Base-by-base conservation (phyloP, 2,329 filamentous ascomycete species). In the Botryotinia convoluta region DNA sequence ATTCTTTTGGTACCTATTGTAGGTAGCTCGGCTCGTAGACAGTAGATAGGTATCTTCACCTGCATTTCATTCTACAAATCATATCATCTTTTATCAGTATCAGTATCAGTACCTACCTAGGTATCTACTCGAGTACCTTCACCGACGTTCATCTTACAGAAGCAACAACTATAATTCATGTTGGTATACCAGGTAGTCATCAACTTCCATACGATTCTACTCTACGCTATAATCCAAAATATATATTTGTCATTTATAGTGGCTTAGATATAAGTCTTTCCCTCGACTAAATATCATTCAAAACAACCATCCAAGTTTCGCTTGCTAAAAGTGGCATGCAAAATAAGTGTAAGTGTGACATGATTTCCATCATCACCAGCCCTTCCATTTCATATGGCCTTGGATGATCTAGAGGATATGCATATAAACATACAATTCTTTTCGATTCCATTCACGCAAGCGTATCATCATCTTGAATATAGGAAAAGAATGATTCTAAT, bases 301-400 rank as follows among this genome's bases (percentile, higher is more conserved):
- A 39, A 39, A n/a, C 60, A 4, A 9, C 14, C 61, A 64, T 64
- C 29, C 18, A 35, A 44, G 7, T 32, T 42, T 65, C 35, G 48
- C 7, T 57, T 54, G 35, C 48, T 68, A 57, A 68, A 63, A 68
- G 48, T 68, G 45, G 64, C 64, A 54, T 54, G 64, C 18, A 18
- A 57, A 68, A 29, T 54, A 57, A 57, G 64, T 42, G 18, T 29
- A 42, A 29, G 62, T 68, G 35, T 68, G 26, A 51, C 45, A 54
- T 54, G 45, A 67, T 54, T 54, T 54, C 62, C 35, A 67, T 54
- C 64, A 67, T 67, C 45, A 29, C 45, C 64, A 39, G 64, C 64
- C 64, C 45, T 67, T 67, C 29, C 45, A 37, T 54, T 67, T 67
- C 45, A 26, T 20, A 67, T 18, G 16, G 16, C 22, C 20, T 48